Percentiles rank a stretch among this genome's conserved stretches.
phyloP scores from a whole-genome alignment of 1,284 basidiomycete species.

The Leccinum angustisporum region DNA sequence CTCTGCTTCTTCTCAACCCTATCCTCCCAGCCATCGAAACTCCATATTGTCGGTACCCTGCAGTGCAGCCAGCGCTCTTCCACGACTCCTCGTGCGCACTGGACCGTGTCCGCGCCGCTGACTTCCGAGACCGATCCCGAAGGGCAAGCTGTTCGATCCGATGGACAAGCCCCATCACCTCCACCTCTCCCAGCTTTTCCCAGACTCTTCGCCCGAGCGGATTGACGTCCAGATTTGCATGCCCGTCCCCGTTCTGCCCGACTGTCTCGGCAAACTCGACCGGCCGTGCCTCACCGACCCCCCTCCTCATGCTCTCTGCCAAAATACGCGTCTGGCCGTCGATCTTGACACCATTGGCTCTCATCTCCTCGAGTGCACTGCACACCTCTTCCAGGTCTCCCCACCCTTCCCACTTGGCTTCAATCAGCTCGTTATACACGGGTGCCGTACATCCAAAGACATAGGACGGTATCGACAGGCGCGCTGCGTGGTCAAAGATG shows the following conservation, averaged over 20 bases:
- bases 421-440: slow-evolving; percentile 83
- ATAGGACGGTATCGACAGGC: slow-evolving; percentile 73
- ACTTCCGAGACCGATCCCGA: slow-evolving; percentile 24
- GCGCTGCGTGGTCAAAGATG: slow-evolving; percentile 76
- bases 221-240: slow-evolving; percentile 15
- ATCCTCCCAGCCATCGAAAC: slow-evolving; percentile 31
- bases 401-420: slow-evolving; percentile 80
- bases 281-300: slow-evolving; percentile 51
- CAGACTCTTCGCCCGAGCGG: slow-evolving; percentile 22
- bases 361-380: slow-evolving; percentile 78
- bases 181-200: slow-evolving; percentile 23
- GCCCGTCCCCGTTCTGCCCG: slow-evolving; percentile 41
- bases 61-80: slow-evolving; percentile 24
- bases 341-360: slow-evolving; percentile 67
- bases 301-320: slow-evolving; percentile 65
- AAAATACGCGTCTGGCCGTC: slow-evolving; percentile 61
- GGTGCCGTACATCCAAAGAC: slow-evolving; percentile 84
- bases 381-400: slow-evolving; percentile 74
- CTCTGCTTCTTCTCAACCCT: slow-evolving; percentile 4
- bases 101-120: neutral
- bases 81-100: slow-evolving; percentile 27
- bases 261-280: neutral
- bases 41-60: slow-evolving; percentile 20
- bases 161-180: slow-evolving; percentile 39
- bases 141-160: slow-evolving; percentile 40